Conservation (phyloP, 176 grass and related monocot species). For the Ensete ventricosum region DNA sequence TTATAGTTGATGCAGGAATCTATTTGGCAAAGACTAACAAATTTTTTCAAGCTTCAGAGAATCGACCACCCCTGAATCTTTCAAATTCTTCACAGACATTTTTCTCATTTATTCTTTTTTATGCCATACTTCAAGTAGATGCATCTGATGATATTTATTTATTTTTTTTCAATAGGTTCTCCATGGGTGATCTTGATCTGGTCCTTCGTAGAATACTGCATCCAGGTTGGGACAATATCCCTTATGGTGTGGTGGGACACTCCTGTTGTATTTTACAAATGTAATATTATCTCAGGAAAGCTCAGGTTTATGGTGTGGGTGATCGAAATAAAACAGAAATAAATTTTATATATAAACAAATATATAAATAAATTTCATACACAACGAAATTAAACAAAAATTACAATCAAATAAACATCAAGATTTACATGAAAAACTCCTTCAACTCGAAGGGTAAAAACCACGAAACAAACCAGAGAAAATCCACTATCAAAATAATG, state of each 20-base stretch:
- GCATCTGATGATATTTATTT: neutral
- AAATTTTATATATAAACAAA: no score
- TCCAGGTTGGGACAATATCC: constrained; percentile 4
- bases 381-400: no score
- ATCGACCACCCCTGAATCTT: neutral
- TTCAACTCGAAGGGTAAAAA: no score
- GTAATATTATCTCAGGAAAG: neutral
- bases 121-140: neutral
- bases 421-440: no score
- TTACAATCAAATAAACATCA: no score
- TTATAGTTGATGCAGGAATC: constrained; percentile 13
- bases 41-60: neutral
- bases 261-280: constrained; percentile 9
- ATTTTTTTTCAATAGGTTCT: neutral
- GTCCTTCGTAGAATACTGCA: neutral
- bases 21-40: neutral
- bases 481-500: no score
- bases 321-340: no score
- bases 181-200: constrained; percentile 1
- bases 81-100: constrained; percentile 1
- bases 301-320: neutral
- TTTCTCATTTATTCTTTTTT: neutral
- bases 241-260: no score
- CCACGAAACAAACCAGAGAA: no score
- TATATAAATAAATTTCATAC: no score